Base-by-base conservation (phyloP, 2,329 filamentous ascomycete species). In the Calcarisporium arbuscula region DNA sequence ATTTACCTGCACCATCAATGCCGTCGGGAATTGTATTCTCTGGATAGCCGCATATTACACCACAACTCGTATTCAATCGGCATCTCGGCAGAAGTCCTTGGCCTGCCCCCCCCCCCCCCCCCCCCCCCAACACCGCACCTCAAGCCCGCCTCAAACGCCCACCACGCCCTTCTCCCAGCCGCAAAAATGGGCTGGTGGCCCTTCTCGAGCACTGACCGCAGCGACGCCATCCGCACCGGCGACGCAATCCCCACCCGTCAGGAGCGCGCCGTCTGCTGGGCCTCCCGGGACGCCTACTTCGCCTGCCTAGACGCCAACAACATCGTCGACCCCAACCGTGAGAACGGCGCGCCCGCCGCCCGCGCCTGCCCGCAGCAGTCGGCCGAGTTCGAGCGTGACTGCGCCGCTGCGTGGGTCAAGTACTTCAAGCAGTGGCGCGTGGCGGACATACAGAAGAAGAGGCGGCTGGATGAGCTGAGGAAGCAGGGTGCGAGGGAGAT, bases 341-440 rank as follows among this genome's bases (percentile, higher is more conserved):
- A 68, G 42, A n/a, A n/a, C n/a, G 50, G 54, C n/a, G 54, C 50
- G 6, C 62, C 62, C 21, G 56, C 59, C 2, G 51, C 49, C 6
- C 56, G 52, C 35, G 56, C 58, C 23, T 74, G 70, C 41, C 55
- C 57, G 17, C 38, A 43, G 27, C 55, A 70, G 56, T 52, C 53
- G 17, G 54, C 50, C 19, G 73, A 69, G 38, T 94, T 96, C 52
- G 87, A 94, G 63, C 72, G 73, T 49, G 85, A 90, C 56, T 98
- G 92, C 60, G 87, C 88, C 14, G 74, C 70, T 39, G 89, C 88
- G 56, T 98, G 92, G 92, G 92, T 95, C 41, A 87, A 88, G 63
- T 96, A 98, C 62, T 98, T 98, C 65, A 95, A 96, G 70, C 89
- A 95, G 62, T 84, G 88, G 65, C 74, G 92, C 51, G 86, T 96